Base-by-base conservation (phyloP, 148 eudicot genomes). In the Beta vulgaris region DNA sequence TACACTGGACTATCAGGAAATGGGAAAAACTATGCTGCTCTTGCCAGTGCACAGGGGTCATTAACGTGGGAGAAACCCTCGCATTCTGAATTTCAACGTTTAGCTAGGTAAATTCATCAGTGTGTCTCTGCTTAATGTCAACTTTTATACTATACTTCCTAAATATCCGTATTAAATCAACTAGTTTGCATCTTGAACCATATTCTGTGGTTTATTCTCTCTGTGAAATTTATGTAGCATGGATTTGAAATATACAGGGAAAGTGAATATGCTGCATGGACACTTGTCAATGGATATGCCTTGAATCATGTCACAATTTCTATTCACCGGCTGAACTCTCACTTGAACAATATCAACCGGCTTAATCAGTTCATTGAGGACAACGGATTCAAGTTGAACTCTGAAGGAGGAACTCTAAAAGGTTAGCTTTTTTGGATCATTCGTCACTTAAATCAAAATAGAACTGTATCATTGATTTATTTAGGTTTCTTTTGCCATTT, bases 221-320 rank as follows among this genome's bases (percentile, higher is more conserved):
- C 26, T 36, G 54, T 53, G n/a, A 35, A 15, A 67, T 51, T 75
- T 23, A 57, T n/a, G 46, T 43, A 29, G 7, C 39, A 11, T 75
- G 66, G 49, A 71, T 67, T 51, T 42, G 34, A 32, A 31, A 60
- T 82, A 42, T 76, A 6, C 88, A 95, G 99, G 81, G 99, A 95
- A 83, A 95, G 99, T 65, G 99, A 95, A 78, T 95, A 95, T 79
- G 99, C 99, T 55, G 99, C 99, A 18, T 95, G 99, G 99, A 95
- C 99, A 59, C 91, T 95, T 39, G 97, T 95, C 37, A 95, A 95
- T 81, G 99, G 97, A 71, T 92, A 90, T 77, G 91, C 97, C 39
- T 73, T 95, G 71, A 95, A 95, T 80, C 99, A 95, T 79, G 92
- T 88, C 71, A 95, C 98, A 12, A 92, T 95, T 75, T 92, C 99